These are phyloP conservation scores for Diaporthe amygdali DNA, from an alignment of 2,329 filamentous ascomycete genomes.

Conservation along the genomic window DNA sequence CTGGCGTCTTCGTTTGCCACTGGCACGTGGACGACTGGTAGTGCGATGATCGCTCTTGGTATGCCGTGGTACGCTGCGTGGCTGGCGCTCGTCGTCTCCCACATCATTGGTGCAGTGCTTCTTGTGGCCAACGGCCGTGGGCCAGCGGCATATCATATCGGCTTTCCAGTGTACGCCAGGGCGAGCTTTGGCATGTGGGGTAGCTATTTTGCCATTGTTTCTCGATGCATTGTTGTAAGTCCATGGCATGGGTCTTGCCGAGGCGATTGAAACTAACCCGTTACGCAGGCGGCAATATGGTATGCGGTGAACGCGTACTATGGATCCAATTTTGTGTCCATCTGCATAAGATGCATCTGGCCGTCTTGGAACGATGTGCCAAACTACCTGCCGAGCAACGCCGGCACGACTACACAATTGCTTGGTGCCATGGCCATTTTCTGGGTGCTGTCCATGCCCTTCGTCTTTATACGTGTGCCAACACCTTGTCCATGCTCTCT, in stretches of 20 bases:
- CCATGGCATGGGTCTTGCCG: too few species aligned
- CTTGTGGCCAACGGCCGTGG: constrained; percentile 50
- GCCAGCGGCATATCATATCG: constrained; percentile 47
- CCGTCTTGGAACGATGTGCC: constrained; percentile 42
- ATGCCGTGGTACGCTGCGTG: constrained; percentile 51
- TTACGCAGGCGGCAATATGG: constrained; percentile 46
- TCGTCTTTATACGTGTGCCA: too few species aligned
- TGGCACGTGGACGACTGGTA: constrained; percentile 48
- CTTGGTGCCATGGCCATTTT: constrained; percentile 45
- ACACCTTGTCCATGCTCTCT: too few species aligned
- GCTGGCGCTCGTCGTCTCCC: constrained; percentile 48
- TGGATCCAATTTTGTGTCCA: constrained; percentile 26
- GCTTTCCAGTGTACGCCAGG: constrained; percentile 44
- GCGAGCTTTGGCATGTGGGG: constrained; percentile 47
- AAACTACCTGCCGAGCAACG: constrained; percentile 40
- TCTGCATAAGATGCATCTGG: constrained; percentile 35
- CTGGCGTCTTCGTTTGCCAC: constrained; percentile 43
- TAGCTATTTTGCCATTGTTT: constrained; percentile 47
- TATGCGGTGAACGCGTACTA: constrained; percentile 36
- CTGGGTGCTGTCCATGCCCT: too few species aligned
- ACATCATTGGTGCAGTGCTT: constrained; percentile 45
- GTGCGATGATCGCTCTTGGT: constrained; percentile 42
- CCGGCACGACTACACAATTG: constrained; percentile 43
- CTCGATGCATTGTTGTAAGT: too few species aligned
- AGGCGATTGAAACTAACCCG: too few species aligned